Evolutionary conservation across 2,329 filamentous ascomycete species (phyloP).

Genomic region (Colletotrichum graminicola): DNA sequence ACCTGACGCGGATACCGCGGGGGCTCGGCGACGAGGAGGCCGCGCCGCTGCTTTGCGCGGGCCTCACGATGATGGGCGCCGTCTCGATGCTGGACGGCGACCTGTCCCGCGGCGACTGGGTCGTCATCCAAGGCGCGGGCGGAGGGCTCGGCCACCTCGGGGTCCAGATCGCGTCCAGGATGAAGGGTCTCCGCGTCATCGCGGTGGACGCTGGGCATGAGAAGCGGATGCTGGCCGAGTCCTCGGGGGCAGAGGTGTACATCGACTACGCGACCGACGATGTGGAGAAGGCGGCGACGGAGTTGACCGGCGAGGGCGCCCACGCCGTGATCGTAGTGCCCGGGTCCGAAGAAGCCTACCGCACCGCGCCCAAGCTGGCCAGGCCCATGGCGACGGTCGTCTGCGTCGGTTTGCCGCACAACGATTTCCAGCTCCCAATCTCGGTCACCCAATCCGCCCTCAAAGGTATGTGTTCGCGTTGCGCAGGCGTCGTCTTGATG

Average conservation of each 20-base stretch:
- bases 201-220: constrained; percentile 47
- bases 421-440: constrained; percentile 48
- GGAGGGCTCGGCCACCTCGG: constrained; percentile 52
- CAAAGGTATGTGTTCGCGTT: constrained; percentile 8
- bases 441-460: constrained; percentile 27
- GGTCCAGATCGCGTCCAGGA: constrained; percentile 48
- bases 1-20: constrained; percentile 47
- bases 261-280: constrained; percentile 47
- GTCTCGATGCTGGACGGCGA: constrained; percentile 41
- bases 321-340: constrained; percentile 47
- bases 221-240: constrained; percentile 44
- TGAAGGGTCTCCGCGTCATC: constrained; percentile 45
- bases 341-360: constrained; percentile 46
- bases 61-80: constrained; percentile 50
- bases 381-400: constrained; percentile 47
- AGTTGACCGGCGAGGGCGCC: constrained; percentile 47
- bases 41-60: constrained; percentile 50
- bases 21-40: constrained; percentile 43
- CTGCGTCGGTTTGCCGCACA: constrained; percentile 46
- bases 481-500: neutral
- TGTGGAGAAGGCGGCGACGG: constrained; percentile 44
- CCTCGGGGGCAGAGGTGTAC: constrained; percentile 46
- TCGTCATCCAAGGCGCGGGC: constrained; percentile 49
- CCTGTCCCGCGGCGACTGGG: constrained; percentile 45
- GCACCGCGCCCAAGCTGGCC: constrained; percentile 44